Percentiles rank a stretch among this genome's conserved stretches.
phyloP scores from a whole-genome alignment of 176 grass and related monocot species.

The Ensete ventricosum region DNA sequence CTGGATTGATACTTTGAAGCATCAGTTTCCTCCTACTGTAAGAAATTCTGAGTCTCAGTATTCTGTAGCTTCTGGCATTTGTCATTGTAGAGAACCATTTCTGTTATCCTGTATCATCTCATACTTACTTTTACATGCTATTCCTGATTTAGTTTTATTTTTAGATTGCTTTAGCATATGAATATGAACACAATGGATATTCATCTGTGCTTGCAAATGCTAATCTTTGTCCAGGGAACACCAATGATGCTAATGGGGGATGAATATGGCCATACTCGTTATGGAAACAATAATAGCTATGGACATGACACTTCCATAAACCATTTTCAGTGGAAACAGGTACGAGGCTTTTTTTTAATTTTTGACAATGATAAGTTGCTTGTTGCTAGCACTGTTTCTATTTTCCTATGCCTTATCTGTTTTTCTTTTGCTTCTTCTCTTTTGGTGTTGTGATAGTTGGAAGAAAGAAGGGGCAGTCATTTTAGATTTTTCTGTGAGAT shows the following conservation, averaged over 20 bases:
- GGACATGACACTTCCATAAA: conserved; percentile 96
- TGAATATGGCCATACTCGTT: conserved; percentile 90
- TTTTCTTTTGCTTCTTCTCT: conserved; percentile 17
- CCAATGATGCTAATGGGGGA: conserved; percentile 99
- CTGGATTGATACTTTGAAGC: too few species aligned
- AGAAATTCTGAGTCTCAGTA: too few species aligned
- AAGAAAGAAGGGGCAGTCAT: conserved; percentile 55
- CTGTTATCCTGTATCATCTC: too few species aligned
- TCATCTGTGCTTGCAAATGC: too few species aligned
- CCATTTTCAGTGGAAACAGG: conserved; percentile 92
- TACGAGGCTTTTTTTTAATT: not conserved
- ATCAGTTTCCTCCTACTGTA: too few species aligned
- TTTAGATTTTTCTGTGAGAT: conserved; percentile 93
- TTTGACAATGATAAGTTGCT: conserved; percentile 14
- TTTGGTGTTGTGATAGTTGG: conserved; percentile 41
- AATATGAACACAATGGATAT: too few species aligned
- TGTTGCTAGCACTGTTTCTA: conserved; percentile 4
- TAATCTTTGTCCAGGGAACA: conserved; percentile 47
- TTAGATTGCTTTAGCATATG: too few species aligned
- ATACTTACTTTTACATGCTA: too few species aligned
- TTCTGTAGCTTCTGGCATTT: too few species aligned
- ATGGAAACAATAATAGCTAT: conserved; percentile 99
- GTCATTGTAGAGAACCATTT: too few species aligned
- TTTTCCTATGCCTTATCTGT: conserved; percentile 13
- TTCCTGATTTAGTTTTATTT: too few species aligned